phyloP scores from a whole-genome alignment of 192 early-diverging fungal species.

The Obelidium mucronatum region DNA sequence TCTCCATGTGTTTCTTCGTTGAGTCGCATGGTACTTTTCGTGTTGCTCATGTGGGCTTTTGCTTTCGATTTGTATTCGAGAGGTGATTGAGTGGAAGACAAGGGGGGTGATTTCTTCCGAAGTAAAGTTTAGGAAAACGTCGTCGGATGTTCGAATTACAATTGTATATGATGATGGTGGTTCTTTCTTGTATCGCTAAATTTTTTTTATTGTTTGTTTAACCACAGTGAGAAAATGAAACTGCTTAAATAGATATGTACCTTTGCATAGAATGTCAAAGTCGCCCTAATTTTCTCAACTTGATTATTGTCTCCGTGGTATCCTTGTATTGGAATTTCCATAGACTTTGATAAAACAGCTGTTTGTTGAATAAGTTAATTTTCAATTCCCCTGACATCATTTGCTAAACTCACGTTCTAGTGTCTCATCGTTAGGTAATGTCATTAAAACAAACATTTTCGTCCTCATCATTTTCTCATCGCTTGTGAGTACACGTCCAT shows the following conservation, averaged over 20 bases:
- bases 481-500: neutral
- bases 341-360: conserved; percentile 15
- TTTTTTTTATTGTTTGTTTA: neutral
- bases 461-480: conserved; percentile 37
- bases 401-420: conserved; percentile 28
- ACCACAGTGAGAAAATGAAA: neutral
- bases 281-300: neutral
- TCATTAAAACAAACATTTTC: conserved; percentile 39
- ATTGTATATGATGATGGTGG: conserved; percentile 16
- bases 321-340: conserved; percentile 10
- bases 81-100: conserved; percentile 18
- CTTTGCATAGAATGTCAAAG: conserved; percentile 33
- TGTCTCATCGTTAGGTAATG: conserved; percentile 9
- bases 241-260: too few species aligned
- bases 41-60: too few species aligned
- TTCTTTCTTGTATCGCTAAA: neutral
- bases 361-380: neutral
- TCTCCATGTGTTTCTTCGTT: neutral
- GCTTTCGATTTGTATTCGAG: neutral
- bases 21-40: neutral
- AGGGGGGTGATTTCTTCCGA: conserved; percentile 39
- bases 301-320: neutral
- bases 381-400: neutral
- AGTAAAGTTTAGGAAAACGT: conserved; percentile 46
- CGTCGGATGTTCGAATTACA: neutral